Conservation (phyloP, 2,329 filamentous ascomycete genomes). For the Aspergillus sp. region DNA sequence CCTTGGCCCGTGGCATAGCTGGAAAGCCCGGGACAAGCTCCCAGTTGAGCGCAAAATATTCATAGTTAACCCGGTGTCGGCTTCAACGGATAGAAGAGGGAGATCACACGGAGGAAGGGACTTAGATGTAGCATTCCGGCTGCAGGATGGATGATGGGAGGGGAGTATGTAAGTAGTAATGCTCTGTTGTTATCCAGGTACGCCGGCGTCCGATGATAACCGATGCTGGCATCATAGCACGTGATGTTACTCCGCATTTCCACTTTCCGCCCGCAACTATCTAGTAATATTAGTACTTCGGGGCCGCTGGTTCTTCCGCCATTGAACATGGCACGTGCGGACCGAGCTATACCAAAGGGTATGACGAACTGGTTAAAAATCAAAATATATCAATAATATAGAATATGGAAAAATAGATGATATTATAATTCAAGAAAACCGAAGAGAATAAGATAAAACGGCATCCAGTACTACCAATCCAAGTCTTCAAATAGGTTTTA, state of each 20-base stretch:
- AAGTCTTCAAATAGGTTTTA: no score
- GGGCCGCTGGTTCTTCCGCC: no score
- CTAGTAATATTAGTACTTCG: no score
- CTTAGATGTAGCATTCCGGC: constrained; percentile 1
- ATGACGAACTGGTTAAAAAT: no score
- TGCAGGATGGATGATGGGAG: constrained; percentile 11
- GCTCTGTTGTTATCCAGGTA: constrained; percentile 1
- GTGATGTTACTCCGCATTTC: constrained; percentile 20
- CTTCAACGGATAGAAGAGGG: neutral
- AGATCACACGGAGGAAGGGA: constrained; percentile 4
- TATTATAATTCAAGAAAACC: no score
- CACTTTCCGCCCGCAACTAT: no score
- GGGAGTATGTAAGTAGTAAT: constrained; percentile 1
- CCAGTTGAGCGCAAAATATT: constrained; percentile 34
- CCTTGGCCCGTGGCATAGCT: constrained; percentile 27
- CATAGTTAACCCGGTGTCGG: constrained; percentile 24
- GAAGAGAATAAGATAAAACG: no score
- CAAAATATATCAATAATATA: no score
- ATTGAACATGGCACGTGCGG: no score
- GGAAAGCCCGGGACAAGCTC: constrained; percentile 31
- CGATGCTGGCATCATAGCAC: constrained; percentile 25
- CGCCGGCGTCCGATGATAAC: constrained; percentile 26
- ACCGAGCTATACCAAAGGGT: no score
- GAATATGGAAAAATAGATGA: no score
- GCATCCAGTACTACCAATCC: no score